Evolutionary conservation across 768 basidiomycete genomes (phyloP).

Genomic region (Hysterangium stoloniferum): DNA sequence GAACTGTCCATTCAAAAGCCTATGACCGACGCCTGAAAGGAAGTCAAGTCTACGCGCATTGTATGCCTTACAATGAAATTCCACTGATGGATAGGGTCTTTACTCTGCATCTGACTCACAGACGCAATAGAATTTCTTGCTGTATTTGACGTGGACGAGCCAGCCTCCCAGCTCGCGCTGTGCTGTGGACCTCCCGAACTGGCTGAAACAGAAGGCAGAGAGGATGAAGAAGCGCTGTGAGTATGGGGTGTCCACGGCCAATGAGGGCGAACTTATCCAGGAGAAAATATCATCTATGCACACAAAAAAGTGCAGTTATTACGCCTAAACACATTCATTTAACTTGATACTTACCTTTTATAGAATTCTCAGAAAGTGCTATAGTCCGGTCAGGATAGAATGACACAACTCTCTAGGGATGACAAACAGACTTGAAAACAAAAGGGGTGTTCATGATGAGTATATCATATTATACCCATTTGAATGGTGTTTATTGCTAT

Average conservation of each 20-base stretch:
- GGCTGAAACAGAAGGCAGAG: background rate
- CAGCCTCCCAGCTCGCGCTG: slow-evolving; percentile 1
- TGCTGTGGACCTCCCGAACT: background rate
- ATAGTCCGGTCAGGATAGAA: too few species aligned
- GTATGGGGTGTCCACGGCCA: slow-evolving; percentile 6
- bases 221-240: background rate
- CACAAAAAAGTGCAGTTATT: too few species aligned
- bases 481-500: too few species aligned
- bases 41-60: background rate
- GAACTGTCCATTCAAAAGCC: slow-evolving; percentile 71
- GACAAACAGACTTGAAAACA: too few species aligned
- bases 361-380: too few species aligned
- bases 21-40: slow-evolving; percentile 19
- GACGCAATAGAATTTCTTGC: background rate
- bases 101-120: slow-evolving; percentile 13
- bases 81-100: slow-evolving; percentile 55
- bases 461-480: too few species aligned
- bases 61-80: slow-evolving; percentile 44
- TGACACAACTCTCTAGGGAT: too few species aligned
- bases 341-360: too few species aligned
- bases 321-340: too few species aligned
- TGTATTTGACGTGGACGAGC: background rate
- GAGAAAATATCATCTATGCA: too few species aligned
- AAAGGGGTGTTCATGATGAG: too few species aligned
- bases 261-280: too few species aligned